Evolutionary conservation across 2,329 filamentous ascomycete genomes (phyloP).

Genomic region (Mariannaea sp.): DNA sequence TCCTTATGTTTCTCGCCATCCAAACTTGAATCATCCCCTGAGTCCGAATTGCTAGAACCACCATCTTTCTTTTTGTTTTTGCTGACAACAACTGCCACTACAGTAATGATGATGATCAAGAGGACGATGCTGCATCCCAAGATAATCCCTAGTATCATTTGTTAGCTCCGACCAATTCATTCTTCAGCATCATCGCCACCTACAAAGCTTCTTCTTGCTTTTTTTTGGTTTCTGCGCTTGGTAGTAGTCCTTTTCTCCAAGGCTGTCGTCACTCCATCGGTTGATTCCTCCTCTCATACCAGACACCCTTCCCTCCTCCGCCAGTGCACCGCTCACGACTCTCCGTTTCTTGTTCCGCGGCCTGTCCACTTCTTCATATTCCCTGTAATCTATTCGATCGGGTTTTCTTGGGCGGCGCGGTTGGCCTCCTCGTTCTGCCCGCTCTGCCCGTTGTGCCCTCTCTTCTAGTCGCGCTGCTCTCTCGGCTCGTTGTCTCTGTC

Average conservation of each 20-base stretch:
- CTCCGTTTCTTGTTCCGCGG: slow-evolving; percentile 57
- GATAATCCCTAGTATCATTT: slow-evolving; percentile 55
- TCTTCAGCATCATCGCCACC: slow-evolving; percentile 36
- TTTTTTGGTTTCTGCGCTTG: slow-evolving; percentile 50
- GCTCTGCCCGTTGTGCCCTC: slow-evolving; percentile 23
- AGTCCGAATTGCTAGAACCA: slow-evolving; percentile 28
- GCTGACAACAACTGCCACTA: slow-evolving; percentile 67
- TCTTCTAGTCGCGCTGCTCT: slow-evolving; percentile 7
- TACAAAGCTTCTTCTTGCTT: slow-evolving; percentile 66
- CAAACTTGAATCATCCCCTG: slow-evolving; percentile 47
- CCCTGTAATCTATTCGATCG: slow-evolving; percentile 30
- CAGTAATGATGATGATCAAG: slow-evolving; percentile 70
- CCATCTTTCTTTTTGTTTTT: slow-evolving; percentile 52
- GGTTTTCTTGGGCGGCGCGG: slow-evolving; percentile 41
- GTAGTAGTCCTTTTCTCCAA: slow-evolving; percentile 55
- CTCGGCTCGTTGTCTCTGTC: slow-evolving; percentile 54
- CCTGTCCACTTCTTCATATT: slow-evolving; percentile 31
- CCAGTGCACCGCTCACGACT: slow-evolving; percentile 70
- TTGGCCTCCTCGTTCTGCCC: slow-evolving; percentile 22
- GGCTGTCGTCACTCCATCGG: slow-evolving; percentile 48
- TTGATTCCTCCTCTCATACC: slow-evolving; percentile 51
- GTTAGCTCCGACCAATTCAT: slow-evolving; percentile 28
- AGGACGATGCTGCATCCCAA: slow-evolving; percentile 58
- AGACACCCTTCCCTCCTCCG: slow-evolving; percentile 67
- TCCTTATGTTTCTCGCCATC: slow-evolving; percentile 57